Conservation (phyloP, 1,139 yeast species). For the Blastobotrys apis region DNA sequence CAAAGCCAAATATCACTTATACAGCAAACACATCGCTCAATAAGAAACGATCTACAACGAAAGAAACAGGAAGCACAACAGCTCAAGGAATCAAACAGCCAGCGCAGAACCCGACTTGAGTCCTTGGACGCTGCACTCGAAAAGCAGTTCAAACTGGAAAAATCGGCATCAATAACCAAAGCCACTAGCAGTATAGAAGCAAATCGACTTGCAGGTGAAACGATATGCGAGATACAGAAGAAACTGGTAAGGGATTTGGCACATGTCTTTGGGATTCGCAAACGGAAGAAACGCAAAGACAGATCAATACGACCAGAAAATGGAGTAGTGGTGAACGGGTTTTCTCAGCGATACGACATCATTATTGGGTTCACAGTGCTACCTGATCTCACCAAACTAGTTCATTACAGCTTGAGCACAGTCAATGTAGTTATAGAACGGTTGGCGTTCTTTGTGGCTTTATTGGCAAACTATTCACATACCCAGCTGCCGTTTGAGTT, state of each 20-base stretch:
- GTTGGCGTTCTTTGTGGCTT: constrained; percentile 29
- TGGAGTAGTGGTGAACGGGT: neutral
- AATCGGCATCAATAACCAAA: constrained; percentile 6
- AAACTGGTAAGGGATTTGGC: constrained; percentile 10
- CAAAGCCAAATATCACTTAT: constrained; percentile 5
- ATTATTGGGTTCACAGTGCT: constrained; percentile 27
- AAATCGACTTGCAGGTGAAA: neutral
- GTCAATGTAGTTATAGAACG: constrained; percentile 36
- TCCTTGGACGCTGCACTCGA: constrained; percentile 3
- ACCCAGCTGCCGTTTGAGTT: constrained; percentile 34
- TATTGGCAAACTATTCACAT: constrained; percentile 34
- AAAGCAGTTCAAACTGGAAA: constrained; percentile 2
- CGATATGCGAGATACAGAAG: neutral
- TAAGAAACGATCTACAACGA: constrained; percentile 11
- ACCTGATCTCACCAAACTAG: constrained; percentile 33
- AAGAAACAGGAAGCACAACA: constrained; percentile 7
- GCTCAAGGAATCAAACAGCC: constrained; percentile 12
- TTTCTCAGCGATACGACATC: constrained; percentile 19
- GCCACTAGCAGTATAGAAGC: neutral
- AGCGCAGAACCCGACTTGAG: constrained; percentile 7
- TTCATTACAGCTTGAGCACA: constrained; percentile 28
- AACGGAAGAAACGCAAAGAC: constrained; percentile 15
- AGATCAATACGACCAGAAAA: neutral
- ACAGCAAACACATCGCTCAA: neutral
- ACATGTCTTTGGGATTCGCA: constrained; percentile 19